Evolutionary conservation across 2,329 filamentous ascomycete species (phyloP), one percentile per base, ranked within the genome.

Genomic region (Phaeosphaeriaceae sp.): DNA sequence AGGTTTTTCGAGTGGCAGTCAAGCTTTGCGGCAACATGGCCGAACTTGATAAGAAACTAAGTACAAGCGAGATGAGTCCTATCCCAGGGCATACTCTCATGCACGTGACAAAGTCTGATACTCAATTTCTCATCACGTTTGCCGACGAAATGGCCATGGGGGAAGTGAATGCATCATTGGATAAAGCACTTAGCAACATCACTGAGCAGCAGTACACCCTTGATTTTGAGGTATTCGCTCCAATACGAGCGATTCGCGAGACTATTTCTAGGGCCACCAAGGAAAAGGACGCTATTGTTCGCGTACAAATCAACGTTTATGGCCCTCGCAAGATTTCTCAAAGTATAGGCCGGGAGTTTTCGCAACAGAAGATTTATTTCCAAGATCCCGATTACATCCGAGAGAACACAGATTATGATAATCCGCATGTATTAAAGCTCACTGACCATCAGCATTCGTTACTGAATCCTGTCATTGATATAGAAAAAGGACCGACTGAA

Each of bases 251-350:
- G 1, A 57, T 62, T 11, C 52, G 59, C 15, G 65, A 70, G n/a
- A 63, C 57, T 0, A 63, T 70, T 13, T 36, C 45, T 2, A 54
- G 50, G 28, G 56, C 61, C 2, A 54, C 33, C 0, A 66, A 62
- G 29, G 60, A 53, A 4, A 61, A 64, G 28, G 64, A 67, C 13
- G 66, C 66, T 0, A 52, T 66, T 17, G 52, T 61, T 9, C 53
- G 66, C 2, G 56, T 67, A 13, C 57, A 66, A 35, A 56, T 70
- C 7, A 68, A 61, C 23, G 29, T 68, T 0, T 68, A 70, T 38
- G 64, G 65, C 1, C 35, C 51, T 26, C 38, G 33, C 3, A 28
- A 33, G 1, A 37, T 32, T 15, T 42, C 54, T 13, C 17, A 42
- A 6, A 35, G 42, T n/a, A 46, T 67, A 3, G 64, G 65, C 1